phyloP scores from a whole-genome alignment of 116 monocot genomes.

The Zostera marina region DNA sequence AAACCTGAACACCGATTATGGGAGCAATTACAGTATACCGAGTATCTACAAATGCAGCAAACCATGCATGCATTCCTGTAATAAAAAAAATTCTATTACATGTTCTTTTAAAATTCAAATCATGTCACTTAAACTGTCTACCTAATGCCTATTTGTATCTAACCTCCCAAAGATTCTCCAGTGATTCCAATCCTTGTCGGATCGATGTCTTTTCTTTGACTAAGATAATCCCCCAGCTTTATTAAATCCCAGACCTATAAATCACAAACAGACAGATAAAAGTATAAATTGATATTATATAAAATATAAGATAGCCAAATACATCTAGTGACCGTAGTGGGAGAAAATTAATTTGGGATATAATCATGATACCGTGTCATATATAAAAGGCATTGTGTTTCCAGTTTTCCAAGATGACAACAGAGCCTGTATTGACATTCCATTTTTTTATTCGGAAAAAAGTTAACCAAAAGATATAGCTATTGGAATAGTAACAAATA shows the following conservation, averaged over 20 bases:
- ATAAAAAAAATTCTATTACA: slow-evolving; percentile 3
- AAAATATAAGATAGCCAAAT: too few species aligned
- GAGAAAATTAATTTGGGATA: not conserved
- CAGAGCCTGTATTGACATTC: slow-evolving; percentile 43
- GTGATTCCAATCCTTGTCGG: slow-evolving; percentile 75
- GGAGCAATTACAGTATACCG: slow-evolving; percentile 81
- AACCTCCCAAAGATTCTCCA: slow-evolving; percentile 99
- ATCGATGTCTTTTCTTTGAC: slow-evolving; percentile 71
- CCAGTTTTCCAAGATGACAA: slow-evolving; percentile 86
- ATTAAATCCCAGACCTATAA: slow-evolving; percentile 91
- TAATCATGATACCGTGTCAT: slow-evolving; percentile 49
- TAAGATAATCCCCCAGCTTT: slow-evolving; percentile 88
- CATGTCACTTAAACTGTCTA: not conserved
- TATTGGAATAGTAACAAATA: too few species aligned
- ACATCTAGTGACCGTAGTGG: too few species aligned
- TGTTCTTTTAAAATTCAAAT: not conserved
- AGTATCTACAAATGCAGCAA: slow-evolving; percentile 72
- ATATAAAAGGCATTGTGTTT: slow-evolving; percentile 92
- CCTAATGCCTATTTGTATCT: not conserved
- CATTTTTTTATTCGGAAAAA: slow-evolving; percentile 1
- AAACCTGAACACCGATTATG: slow-evolving; percentile 95
- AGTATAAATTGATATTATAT: not conserved
- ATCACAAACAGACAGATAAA: not conserved
- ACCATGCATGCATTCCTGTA: slow-evolving; percentile 99
- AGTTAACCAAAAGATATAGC: not conserved